phyloP scores from a whole-genome alignment of 495 filamentous ascomycete genomes.

The Penicillium robsamsonii region DNA sequence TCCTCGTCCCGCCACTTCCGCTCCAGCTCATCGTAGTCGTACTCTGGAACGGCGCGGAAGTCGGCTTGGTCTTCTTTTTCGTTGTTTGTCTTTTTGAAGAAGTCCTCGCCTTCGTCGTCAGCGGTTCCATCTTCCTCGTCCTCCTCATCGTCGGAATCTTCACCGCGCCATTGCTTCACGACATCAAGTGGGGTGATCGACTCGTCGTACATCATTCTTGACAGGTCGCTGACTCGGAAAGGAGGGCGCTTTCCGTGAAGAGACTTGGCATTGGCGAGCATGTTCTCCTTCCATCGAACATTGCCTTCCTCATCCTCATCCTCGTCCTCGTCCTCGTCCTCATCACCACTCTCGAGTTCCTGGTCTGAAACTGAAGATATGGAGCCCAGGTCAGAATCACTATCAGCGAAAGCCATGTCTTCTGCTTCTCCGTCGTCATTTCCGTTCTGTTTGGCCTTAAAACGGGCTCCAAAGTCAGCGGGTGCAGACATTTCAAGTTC shows the following conservation, averaged over 20 bases:
- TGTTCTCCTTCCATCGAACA: slow-evolving; percentile 80
- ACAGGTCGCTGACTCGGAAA: slow-evolving; percentile 76
- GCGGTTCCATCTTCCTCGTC: slow-evolving; percentile 50
- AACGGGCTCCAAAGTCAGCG: slow-evolving; percentile 39
- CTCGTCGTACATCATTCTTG: slow-evolving; percentile 84
- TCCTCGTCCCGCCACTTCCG: slow-evolving; percentile 80
- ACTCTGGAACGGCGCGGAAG: slow-evolving; percentile 73
- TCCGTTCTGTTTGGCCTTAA: slow-evolving; percentile 47
- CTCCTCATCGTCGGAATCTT: slow-evolving; percentile 36
- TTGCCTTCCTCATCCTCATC: slow-evolving; percentile 63
- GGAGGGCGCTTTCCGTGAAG: slow-evolving; percentile 65
- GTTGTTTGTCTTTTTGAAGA: slow-evolving; percentile 73
- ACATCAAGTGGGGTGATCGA: slow-evolving; percentile 72
- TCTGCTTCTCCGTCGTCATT: slow-evolving; percentile 50
- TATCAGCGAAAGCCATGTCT: slow-evolving; percentile 85
- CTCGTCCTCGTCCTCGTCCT: slow-evolving; percentile 53
- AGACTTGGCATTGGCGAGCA: slow-evolving; percentile 69
- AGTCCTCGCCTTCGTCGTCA: slow-evolving; percentile 71
- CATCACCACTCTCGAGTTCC: slow-evolving; percentile 57
- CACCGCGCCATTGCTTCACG: slow-evolving; percentile 74
- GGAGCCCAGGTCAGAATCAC: slow-evolving; percentile 92
- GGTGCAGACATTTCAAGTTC: slow-evolving; percentile 44
- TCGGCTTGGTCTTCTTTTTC: slow-evolving; percentile 64
- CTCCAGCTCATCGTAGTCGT: slow-evolving; percentile 78
- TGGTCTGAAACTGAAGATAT: slow-evolving; percentile 68